Base-by-base conservation (phyloP, 768 basidiomycete species). In the Clavaria fumosa region DNA sequence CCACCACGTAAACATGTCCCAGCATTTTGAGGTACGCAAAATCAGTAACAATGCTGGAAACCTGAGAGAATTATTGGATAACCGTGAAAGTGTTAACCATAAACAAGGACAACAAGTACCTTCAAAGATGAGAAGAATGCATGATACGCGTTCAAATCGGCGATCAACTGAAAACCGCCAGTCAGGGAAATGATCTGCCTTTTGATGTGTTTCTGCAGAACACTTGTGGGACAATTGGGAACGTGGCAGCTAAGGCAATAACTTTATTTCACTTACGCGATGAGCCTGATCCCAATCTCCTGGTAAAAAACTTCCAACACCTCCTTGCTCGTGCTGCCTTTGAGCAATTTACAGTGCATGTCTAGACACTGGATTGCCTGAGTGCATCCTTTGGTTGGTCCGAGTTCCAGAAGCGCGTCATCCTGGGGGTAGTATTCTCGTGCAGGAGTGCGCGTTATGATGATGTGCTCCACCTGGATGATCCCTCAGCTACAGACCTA, bases 281-380 rank as follows among this genome's bases (percentile, higher is more conserved):
- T 76, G 7, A 90, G 54, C 24, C 95, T 75, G 41, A 95, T 78
- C 4, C 93, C 93, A 32, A 99, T 83, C 57, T 99, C 95, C 57
- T 91, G 85, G 54, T 96, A 88, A 56, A 99, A 97, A 3, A 99
- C 93, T 51, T 97, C 95, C 23, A 99, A 60, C 3, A 97, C 90
- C 47, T 97, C 93, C 54, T 86, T 83, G 52, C 81, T 91, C 34
- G 93, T 93, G 45, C 84, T 95, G 0, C 91, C 93, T 45, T 80
- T 82, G 35, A 99, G 59, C 34, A 97, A 65, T 45, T 79, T 80
- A 51, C 91, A 93, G 55, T 99, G 95, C 61, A 69, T 75, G 53
- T 88, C 77, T 20, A 99, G 62, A 51, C 88, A 95, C 41, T 67
- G 70, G 46, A 96, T 88, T 1, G 88, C 85, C 48, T 93, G 84